Conservation (phyloP, 345 rosid species). For the Gossypium anomalum region DNA sequence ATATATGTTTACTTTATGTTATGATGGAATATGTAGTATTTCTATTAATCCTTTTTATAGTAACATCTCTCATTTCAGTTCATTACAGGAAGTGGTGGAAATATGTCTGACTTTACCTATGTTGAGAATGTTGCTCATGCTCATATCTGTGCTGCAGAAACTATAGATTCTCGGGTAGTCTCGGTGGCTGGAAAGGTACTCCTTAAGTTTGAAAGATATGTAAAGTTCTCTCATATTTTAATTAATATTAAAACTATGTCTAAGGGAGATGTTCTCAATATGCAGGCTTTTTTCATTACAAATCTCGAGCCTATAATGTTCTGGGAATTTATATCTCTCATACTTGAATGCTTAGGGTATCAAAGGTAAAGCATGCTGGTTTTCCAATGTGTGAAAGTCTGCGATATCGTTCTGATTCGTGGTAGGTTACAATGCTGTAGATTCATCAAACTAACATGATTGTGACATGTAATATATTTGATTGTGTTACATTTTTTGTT, state of each 20-base stretch:
- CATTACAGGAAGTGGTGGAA: constrained; percentile 75
- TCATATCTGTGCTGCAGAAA: constrained; percentile 69
- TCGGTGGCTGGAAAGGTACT: constrained; percentile 89
- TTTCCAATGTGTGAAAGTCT: constrained; percentile 2
- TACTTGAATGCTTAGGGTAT: constrained; percentile 77
- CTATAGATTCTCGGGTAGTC: constrained; percentile 58
- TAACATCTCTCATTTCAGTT: constrained; percentile 68
- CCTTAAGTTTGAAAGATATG: background rate
- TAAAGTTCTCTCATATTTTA: background rate
- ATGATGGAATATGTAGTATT: background rate
- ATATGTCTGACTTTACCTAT: constrained; percentile 84
- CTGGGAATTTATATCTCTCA: constrained; percentile 65
- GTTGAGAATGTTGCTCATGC: constrained; percentile 86
- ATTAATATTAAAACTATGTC: background rate
- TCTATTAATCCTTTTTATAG: constrained; percentile 10
- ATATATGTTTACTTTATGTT: background rate
- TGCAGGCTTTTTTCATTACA: constrained; percentile 90
- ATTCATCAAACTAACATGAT: background rate
- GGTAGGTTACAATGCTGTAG: background rate
- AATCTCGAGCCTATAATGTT: constrained; percentile 70
- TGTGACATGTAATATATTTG: background rate
- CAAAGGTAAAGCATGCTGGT: constrained; percentile 51
- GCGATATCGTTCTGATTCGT: background rate
- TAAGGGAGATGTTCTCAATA: constrained; percentile 15
- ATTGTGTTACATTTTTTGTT: background rate